Conservation (phyloP, 73 alveolate species). For the Durusdinium trenchii region DNA sequence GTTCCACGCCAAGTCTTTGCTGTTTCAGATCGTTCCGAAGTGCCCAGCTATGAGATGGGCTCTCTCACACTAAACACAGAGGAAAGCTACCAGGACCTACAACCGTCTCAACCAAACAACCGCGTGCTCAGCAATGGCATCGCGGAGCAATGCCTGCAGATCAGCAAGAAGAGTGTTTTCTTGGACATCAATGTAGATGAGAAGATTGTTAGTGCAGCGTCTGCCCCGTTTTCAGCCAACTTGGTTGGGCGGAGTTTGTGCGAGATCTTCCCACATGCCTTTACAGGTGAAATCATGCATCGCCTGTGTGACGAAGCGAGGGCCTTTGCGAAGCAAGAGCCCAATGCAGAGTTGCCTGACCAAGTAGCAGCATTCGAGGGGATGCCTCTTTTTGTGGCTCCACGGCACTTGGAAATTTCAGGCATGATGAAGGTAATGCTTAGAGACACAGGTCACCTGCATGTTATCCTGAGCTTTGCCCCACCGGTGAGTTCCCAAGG, state of each 20-base stretch:
- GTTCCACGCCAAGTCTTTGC: not conserved
- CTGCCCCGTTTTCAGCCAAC: not conserved
- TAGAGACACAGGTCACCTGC: no score
- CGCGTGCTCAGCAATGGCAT: not conserved
- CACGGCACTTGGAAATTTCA: not conserved
- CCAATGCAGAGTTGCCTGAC: not conserved
- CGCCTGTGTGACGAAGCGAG: not conserved
- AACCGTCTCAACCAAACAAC: not conserved
- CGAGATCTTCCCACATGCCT: not conserved
- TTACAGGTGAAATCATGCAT: not conserved
- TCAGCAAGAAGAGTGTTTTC: not conserved
- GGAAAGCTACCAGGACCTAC: not conserved
- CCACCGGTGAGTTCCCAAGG: no score
- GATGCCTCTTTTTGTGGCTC: not conserved
- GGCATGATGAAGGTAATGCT: slow-evolving; percentile 3
- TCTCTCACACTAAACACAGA: not conserved
- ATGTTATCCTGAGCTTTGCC: no score
- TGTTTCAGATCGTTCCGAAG: not conserved
- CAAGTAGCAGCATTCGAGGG: not conserved
- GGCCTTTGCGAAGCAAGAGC: not conserved
- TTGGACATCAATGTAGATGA: not conserved
- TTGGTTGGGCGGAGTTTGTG: not conserved
- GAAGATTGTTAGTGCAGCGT: not conserved
- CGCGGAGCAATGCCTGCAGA: not conserved
- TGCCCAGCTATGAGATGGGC: not conserved